Base-by-base conservation (phyloP, 2,329 filamentous ascomycete species). In the Xylaria sp. region DNA sequence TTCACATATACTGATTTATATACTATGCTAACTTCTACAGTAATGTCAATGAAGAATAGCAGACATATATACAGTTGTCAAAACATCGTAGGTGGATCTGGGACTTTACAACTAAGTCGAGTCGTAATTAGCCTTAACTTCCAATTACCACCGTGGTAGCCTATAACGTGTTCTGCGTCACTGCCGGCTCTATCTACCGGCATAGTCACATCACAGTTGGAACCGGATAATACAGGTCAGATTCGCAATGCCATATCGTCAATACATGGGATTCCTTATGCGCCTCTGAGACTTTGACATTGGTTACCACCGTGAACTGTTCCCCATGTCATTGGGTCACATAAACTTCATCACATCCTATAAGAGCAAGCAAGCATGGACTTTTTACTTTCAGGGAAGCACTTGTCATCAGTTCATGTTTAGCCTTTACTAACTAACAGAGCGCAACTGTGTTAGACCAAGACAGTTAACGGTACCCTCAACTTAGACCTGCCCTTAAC, bases 141-240 rank as follows among this genome's bases (percentile, higher is more conserved):
- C 15, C 6, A 44, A 38, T 57, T 4, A 39, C 36, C 5, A 39
- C 3, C 17, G 36, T 39, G 11, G 13, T 39, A 2, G 11, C 36
- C 13, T 39, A 15, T 15, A 39, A n/a, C 25, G 44, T n/a, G 22
- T 10, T 45, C 9, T 33, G n/a, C 63, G 39, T 45, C 31, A 36
- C 27, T 29, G 38, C 25, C 38, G 54, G 25, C 17, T 31, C 38
- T 44, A 64, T 64, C 55, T 67, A 39, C 65, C 65, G 61, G 50
- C 55, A 55, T 50, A 17, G 17, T 63, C 20, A 27, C n/a, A 39
- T 11, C 42, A 49, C 42, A 44, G 49, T 17, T 63, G 49, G 50
- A 50, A 17, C 54, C 55, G 50, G 65, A 53, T 54, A 27, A 51
- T 38, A 20, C 49, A 38, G 17, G 33, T 50, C 45, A 58, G 36